Conservation (phyloP, 2,329 filamentous ascomycete genomes). For the Truncatella angustata region DNA sequence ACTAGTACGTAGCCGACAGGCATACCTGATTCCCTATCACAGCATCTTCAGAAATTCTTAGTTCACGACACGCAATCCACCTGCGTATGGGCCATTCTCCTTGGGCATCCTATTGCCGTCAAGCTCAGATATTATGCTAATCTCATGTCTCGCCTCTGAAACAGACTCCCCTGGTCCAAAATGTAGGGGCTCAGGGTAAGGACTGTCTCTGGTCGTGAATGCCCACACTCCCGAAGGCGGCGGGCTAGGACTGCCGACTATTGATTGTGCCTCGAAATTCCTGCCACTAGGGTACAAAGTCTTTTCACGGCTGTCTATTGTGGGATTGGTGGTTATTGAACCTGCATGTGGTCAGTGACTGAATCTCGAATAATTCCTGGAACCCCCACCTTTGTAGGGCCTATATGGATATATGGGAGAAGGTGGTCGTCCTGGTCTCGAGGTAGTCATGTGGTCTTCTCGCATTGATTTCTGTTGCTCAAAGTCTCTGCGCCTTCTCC, state of each 20-base stretch:
- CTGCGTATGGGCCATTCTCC: background rate
- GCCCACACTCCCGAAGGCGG: background rate
- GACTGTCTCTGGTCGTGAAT: background rate
- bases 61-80: background rate
- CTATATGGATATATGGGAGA: background rate
- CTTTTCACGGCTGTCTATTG: background rate
- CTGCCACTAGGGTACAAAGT: background rate
- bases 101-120: background rate
- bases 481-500: background rate
- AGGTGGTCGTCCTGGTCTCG: background rate
- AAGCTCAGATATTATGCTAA: background rate
- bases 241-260: background rate
- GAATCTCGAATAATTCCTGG: no score
- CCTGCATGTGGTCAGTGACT: no score
- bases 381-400: slow-evolving; percentile 4
- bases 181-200: background rate
- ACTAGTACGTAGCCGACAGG: no score
- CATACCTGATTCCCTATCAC: no score
- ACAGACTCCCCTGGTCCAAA: background rate
- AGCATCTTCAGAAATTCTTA: no score
- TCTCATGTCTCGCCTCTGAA: background rate
- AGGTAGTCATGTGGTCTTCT: background rate
- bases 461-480: background rate
- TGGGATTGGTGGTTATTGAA: background rate
- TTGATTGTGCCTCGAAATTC: background rate